phyloP scores from a whole-genome alignment of 2,329 filamentous ascomycete species.

The Paraphaeosphaeria sporulosa region DNA sequence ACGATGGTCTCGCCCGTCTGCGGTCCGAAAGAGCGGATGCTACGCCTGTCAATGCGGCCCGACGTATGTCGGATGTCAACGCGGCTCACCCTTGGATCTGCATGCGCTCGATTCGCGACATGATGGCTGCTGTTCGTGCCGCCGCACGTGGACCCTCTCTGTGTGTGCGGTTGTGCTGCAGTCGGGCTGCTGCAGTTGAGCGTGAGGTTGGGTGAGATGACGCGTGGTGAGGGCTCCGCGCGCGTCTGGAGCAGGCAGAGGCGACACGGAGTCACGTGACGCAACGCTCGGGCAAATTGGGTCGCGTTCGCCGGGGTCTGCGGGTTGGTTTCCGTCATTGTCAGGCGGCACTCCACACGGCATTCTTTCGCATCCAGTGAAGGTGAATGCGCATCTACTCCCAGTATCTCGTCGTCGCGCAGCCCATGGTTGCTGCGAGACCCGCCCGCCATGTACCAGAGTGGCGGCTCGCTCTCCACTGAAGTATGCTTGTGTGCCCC shows the following conservation, averaged over 20 bases:
- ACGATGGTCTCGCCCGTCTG: constrained; percentile 77
- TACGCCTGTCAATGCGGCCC: constrained; percentile 35
- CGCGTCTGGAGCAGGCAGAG: background rate
- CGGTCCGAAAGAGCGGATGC: constrained; percentile 85
- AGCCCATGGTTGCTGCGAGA: constrained; percentile 20
- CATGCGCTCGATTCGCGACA: constrained; percentile 82
- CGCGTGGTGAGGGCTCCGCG: constrained; percentile 1
- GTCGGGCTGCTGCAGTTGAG: background rate
- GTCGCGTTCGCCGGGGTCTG: background rate
- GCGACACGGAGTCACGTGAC: constrained; percentile 7
- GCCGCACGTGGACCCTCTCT: background rate
- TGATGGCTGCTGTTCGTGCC: constrained; percentile 6
- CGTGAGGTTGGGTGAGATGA: background rate
- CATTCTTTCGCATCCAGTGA: background rate
- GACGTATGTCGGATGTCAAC: constrained; percentile 7
- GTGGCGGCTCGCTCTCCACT: constrained; percentile 36
- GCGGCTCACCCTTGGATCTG: constrained; percentile 74
- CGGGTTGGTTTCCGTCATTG: background rate
- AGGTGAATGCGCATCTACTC: background rate
- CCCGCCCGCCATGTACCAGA: constrained; percentile 41
- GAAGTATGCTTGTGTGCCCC: constrained; percentile 36
- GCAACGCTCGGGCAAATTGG: background rate
- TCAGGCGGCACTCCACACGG: background rate
- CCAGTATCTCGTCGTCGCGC: background rate
- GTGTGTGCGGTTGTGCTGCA: background rate